Percentiles rank a stretch among this genome's conserved stretches.
These are phyloP conservation scores for Tricholoma saponaceum DNA, from an alignment of 768 basidiomycete species.

Conservation along the genomic window DNA sequence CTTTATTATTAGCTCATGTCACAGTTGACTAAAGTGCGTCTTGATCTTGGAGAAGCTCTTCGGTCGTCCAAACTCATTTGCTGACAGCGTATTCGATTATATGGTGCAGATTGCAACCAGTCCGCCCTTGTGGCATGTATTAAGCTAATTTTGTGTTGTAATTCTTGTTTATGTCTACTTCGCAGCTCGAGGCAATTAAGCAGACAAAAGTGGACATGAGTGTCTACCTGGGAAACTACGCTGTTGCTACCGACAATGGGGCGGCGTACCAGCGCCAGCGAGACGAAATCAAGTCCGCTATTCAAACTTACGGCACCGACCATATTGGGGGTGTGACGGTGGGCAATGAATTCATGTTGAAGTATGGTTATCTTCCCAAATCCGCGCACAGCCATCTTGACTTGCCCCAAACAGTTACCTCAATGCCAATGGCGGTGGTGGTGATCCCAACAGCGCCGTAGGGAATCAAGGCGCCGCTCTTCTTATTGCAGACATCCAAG, in stretches of 20 bases:
- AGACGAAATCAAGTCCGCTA: conserved; percentile 56
- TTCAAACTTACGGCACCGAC: conserved; percentile 73
- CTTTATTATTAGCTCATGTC: conserved; percentile 57
- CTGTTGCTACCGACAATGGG: conserved; percentile 54
- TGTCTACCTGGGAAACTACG: conserved; percentile 76
- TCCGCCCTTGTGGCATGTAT: conserved; percentile 63
- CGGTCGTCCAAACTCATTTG: not conserved
- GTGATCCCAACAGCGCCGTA: conserved; percentile 51
- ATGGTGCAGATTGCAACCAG: conserved; percentile 87
- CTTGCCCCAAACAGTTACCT: conserved; percentile 46
- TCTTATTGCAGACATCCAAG: conserved; percentile 62
- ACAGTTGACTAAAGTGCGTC: conserved; percentile 67
- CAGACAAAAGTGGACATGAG: conserved; percentile 85
- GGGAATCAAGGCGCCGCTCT: conserved; percentile 63
- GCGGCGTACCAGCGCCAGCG: conserved; percentile 74
- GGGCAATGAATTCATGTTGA: conserved; percentile 88
- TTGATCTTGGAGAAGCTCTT: conserved; percentile 12
- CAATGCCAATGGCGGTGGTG: conserved; percentile 41
- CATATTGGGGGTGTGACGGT: conserved; percentile 82
- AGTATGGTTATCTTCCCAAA: conserved; percentile 38
- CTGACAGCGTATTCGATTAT: conserved; percentile 67
- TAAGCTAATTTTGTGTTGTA: not conserved
- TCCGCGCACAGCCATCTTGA: not conserved
- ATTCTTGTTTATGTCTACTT: not conserved
- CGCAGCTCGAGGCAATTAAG: conserved; percentile 79